These are phyloP conservation scores for Rhododendron vialii DNA, from an alignment of 148 eudicot species.

Conservation along the genomic window DNA sequence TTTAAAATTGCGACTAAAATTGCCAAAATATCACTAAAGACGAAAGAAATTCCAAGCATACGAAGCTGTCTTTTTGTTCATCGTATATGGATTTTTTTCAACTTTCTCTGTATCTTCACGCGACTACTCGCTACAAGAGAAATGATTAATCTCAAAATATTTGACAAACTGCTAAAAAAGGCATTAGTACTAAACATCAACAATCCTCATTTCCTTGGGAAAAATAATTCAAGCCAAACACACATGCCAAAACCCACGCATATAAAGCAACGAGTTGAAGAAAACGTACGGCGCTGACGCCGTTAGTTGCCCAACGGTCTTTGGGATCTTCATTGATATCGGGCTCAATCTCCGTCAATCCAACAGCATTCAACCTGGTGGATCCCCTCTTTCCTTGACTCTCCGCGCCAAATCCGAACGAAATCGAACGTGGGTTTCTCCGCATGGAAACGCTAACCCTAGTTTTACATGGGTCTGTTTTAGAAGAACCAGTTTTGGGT, in stretches of 20 bases:
- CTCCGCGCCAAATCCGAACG: not conserved
- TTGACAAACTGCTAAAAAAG: not conserved
- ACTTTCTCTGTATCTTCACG: not conserved
- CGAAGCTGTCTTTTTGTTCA: not conserved
- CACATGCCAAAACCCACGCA: not conserved
- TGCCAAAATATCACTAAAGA: not conserved
- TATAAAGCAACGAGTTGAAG: not conserved
- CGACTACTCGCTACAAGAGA: not conserved
- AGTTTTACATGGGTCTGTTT: conserved; percentile 9
- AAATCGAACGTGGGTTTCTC: conserved; percentile 1
- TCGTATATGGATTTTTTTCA: not conserved
- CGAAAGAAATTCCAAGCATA: not conserved
- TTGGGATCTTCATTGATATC: conserved; percentile 79
- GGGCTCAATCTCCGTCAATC: conserved; percentile 69
- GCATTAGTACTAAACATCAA: not conserved
- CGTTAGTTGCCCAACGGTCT: conserved; percentile 69
- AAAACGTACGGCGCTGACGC: conserved; percentile 46
- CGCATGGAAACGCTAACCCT: conserved; percentile 12
- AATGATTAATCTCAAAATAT: not conserved
- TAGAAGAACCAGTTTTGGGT: conserved; percentile 21
- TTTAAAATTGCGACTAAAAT: not conserved
- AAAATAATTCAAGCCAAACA: not conserved
- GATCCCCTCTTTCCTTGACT: conserved; percentile 2
- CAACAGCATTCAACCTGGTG: conserved; percentile 52
- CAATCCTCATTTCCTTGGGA: not conserved